A percentile compares a stretch with the other conserved stretches of the same genome.
Conservation (phyloP, 768 basidiomycete species). For the Suillus occidentalis region DNA sequence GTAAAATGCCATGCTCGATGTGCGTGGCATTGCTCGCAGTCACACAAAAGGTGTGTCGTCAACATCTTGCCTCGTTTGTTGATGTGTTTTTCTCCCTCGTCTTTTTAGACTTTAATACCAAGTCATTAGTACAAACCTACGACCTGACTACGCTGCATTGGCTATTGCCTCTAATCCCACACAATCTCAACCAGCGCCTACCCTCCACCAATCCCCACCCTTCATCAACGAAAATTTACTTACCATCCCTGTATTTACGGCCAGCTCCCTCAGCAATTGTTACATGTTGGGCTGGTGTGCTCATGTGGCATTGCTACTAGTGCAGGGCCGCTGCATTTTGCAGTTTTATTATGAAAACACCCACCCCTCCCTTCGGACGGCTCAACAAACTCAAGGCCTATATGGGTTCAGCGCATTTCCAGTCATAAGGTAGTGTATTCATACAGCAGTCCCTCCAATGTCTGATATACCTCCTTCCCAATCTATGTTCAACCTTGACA, state of each 20-base stretch:
- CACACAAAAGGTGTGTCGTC: too few species aligned
- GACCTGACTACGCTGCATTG: too few species aligned
- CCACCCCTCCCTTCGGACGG: neutral
- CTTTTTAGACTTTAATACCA: too few species aligned
- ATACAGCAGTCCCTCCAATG: neutral
- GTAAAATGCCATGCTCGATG: neutral
- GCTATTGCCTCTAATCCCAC: neutral
- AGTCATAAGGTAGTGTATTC: neutral
- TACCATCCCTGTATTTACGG: neutral
- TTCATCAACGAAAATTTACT: too few species aligned
- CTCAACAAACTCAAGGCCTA: neutral
- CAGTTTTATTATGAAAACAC: neutral
- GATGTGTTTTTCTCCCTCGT: too few species aligned
- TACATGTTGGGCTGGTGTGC: neutral
- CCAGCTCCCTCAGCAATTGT: neutral
- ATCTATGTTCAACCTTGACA: neutral
- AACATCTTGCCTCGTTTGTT: too few species aligned
- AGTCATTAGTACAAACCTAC: too few species aligned
- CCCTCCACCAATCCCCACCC: neutral
- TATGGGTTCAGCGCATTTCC: neutral
- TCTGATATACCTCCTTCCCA: neutral
- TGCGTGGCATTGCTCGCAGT: too few species aligned
- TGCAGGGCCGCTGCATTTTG: neutral
- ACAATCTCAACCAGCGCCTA: neutral
- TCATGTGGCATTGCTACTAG: neutral